Base-by-base conservation (phyloP, 2,329 filamentous ascomycete species). In the Dactylellina haptotyla region DNA sequence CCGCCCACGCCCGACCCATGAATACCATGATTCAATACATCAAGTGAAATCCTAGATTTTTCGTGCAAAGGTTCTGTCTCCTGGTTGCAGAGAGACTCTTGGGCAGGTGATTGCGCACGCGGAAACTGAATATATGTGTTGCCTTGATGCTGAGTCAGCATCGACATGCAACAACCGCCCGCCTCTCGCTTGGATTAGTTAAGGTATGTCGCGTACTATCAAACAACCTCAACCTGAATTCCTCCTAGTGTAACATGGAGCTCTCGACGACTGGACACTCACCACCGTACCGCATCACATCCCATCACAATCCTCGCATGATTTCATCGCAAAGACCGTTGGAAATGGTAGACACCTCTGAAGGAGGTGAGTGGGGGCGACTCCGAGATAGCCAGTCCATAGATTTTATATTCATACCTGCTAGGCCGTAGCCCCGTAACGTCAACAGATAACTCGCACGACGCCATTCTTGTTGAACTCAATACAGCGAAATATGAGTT, bases 401-500 rank as follows among this genome's bases (percentile, higher is more conserved):
- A 16, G 57, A 64, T 34, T 43, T 39, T 25, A 9, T 50, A 39
- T 46, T 41, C 39, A 28, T 43, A 20, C 53, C 43, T 28, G 18
- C 20, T 30, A 72, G 53, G 34, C 50, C 61, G 41, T 20, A 20
- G 16, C 12, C 39, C 59, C 25, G 34, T 39, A 14, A 26, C 37
- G 9, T 5, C 54, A 8, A 34, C 41, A 37, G 69, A 74, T 9
- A 56, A 16, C n/a, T 48, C 56, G 43, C 59, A 74, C 10, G 69
- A 74, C 51, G 54, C 69, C 3, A 16, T 63, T 8, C 39, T 74
- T 2, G 46, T 74, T 18, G 92, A 97, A 81, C 84, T 98, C 43
- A 95, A 93, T 75, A 91, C 92, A 0, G 83, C 97, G 56, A 89
- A 89, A 75, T 99, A 97, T 82, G 92, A 94, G 69, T 85, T 97